Conservation (phyloP, 2,329 filamentous ascomycete species). For the Diplodia scrobiculata region DNA sequence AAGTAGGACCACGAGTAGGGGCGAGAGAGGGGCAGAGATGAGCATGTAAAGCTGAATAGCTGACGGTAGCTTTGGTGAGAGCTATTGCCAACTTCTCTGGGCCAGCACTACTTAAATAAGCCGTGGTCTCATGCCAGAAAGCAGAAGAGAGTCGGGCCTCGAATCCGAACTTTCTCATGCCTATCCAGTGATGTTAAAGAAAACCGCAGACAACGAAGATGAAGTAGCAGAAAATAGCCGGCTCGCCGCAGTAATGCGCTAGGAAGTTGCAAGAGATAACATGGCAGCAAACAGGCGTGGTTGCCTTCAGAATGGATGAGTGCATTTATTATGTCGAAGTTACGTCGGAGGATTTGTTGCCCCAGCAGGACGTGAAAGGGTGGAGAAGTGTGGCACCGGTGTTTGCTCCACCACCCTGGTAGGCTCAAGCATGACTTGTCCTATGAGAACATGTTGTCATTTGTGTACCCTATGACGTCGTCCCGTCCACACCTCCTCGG, state of each 20-base stretch:
- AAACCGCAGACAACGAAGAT: not conserved
- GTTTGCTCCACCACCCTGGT: not conserved
- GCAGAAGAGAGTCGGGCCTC: too few relatives aligned
- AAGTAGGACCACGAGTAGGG: not conserved
- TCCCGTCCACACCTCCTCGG: not conserved
- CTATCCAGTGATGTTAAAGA: too few relatives aligned
- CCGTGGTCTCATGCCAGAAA: too few relatives aligned
- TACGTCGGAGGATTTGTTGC: too few relatives aligned
- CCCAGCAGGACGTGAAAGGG: not conserved
- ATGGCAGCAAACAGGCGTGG: not conserved
- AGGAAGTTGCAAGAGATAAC: not conserved
- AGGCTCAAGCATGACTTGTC: not conserved
- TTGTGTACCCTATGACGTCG: not conserved
- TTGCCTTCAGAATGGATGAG: too few relatives aligned
- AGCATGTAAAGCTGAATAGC: not conserved
- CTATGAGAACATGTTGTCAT: not conserved
- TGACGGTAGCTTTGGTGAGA: too few relatives aligned
- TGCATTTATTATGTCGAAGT: too few relatives aligned
- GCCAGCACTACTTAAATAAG: too few relatives aligned
- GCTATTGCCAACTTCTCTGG: too few relatives aligned
- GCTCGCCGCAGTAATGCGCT: not conserved
- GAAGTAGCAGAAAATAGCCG: not conserved
- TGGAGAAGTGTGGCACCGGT: not conserved
- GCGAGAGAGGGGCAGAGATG: not conserved
- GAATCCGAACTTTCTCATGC: too few relatives aligned